These are phyloP conservation scores for Beauveria scarabaeidicola DNA, from an alignment of 2,329 filamentous ascomycete genomes.

Conservation along the genomic window DNA sequence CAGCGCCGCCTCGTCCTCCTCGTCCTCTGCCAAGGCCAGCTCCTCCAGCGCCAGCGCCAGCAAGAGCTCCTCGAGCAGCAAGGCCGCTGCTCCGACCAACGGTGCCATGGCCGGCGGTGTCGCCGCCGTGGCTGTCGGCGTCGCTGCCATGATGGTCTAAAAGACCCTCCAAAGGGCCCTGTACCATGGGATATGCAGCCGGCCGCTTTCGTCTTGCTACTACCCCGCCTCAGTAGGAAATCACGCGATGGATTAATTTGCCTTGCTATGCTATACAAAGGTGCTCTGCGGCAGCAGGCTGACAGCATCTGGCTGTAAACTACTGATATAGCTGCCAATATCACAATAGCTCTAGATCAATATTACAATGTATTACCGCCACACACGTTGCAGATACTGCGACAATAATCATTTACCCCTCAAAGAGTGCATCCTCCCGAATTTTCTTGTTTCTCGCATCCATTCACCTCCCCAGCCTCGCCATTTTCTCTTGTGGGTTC, in stretches of 20 bases:
- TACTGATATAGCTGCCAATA: neutral
- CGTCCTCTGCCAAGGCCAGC: neutral
- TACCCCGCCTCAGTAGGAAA: neutral
- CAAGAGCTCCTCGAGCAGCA: neutral
- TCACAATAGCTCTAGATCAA: neutral
- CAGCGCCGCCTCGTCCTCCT: neutral
- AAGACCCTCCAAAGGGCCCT: neutral
- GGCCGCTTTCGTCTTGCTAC: neutral
- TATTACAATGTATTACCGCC: neutral
- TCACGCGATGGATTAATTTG: neutral
- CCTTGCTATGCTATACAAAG: neutral
- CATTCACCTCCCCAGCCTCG: no score
- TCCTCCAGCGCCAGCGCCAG: neutral
- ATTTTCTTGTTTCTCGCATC: neutral
- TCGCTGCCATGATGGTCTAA: constrained; percentile 3
- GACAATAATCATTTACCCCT: no score
- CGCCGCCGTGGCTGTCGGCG: constrained; percentile 1
- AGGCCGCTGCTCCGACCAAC: neutral
- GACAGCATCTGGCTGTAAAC: neutral
- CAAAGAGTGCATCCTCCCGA: no score
- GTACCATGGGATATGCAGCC: neutral
- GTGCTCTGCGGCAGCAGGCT: neutral
- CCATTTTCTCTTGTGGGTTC: no score
- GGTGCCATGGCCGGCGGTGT: neutral
- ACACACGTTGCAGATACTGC: neutral